Percentiles rank a stretch among this genome's conserved stretches.
phyloP scores from a whole-genome alignment of 495 filamentous ascomycete genomes.

The Chaetomium fimeti region DNA sequence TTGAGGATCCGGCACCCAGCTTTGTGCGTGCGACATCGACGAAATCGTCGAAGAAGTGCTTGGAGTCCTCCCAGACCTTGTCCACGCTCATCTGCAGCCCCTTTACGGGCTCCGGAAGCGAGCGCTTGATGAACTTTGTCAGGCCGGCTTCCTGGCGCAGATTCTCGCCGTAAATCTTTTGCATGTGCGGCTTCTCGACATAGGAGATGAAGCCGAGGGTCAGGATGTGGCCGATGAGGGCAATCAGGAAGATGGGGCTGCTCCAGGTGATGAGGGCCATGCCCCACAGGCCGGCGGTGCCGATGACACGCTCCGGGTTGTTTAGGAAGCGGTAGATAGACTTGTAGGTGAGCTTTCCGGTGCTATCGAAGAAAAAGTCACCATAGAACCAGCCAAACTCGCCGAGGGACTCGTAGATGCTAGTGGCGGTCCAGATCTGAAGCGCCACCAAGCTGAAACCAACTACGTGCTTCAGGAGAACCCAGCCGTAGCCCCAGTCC shows the following conservation, averaged over 20 bases:
- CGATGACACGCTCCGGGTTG: conserved; percentile 92
- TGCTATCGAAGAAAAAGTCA: conserved; percentile 92
- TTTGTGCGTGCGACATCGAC: conserved; percentile 84
- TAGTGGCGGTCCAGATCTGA: conserved; percentile 88
- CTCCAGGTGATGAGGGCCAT: conserved; percentile 90
- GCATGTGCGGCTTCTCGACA: conserved; percentile 96
- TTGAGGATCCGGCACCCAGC: conserved; percentile 79
- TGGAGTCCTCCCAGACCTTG: conserved; percentile 77
- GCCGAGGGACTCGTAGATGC: conserved; percentile 93
- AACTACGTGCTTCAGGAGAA: conserved; percentile 80
- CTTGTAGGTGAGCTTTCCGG: conserved; percentile 85
- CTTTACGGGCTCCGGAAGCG: conserved; percentile 74
- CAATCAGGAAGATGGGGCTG: conserved; percentile 75
- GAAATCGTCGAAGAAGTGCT: conserved; percentile 87
- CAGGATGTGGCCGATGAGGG: conserved; percentile 78
- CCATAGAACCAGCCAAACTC: conserved; percentile 99
- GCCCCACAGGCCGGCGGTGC: conserved; percentile 94
- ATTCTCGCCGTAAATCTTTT: conserved; percentile 87
- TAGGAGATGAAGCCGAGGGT: conserved; percentile 87
- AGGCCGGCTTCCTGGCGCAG: conserved; percentile 85
- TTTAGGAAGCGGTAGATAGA: conserved; percentile 98
- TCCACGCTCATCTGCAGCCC: conserved; percentile 80
- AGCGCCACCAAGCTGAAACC: conserved; percentile 77
- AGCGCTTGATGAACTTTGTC: conserved; percentile 82
- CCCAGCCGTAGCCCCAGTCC: conserved; percentile 81